These are phyloP conservation scores for Pyrenophora teres DNA, from an alignment of 2,329 filamentous ascomycete genomes.

Conservation along the genomic window DNA sequence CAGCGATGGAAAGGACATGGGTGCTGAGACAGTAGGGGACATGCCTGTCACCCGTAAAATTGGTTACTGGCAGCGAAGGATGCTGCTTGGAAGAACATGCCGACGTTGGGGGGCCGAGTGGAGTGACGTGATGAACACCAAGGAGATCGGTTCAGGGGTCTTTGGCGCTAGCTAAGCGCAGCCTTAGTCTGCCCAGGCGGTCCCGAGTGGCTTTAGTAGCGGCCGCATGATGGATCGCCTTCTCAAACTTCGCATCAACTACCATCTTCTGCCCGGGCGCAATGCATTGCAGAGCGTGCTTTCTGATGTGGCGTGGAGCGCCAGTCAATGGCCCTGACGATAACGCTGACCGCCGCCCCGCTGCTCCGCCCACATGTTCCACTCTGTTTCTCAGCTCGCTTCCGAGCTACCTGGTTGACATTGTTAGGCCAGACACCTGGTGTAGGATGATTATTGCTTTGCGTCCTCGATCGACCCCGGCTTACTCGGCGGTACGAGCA, in stretches of 20 bases:
- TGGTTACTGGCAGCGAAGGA: slow-evolving; percentile 1
- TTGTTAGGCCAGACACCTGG: slow-evolving; percentile 17
- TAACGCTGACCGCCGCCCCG: slow-evolving; percentile 16
- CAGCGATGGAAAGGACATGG: slow-evolving; percentile 2
- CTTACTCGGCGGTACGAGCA: slow-evolving; percentile 8
- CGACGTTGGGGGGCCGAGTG: slow-evolving; percentile 17
- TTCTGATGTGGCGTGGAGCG: slow-evolving; percentile 18
- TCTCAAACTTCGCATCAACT: slow-evolving; percentile 9
- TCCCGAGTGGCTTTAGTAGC: slow-evolving; percentile 24
- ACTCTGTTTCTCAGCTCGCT: slow-evolving; percentile 22
- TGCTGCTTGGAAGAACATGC: slow-evolving; percentile 14
- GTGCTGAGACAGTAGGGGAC: neutral
- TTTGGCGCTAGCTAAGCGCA: slow-evolving; percentile 17
- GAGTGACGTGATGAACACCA: slow-evolving; percentile 19
- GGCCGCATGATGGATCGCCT: slow-evolving; percentile 15
- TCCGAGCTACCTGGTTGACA: slow-evolving; percentile 15
- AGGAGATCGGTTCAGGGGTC: slow-evolving; percentile 15
- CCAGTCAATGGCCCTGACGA: slow-evolving; percentile 13
- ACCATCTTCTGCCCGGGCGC: slow-evolving; percentile 4
- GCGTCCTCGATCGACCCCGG: slow-evolving; percentile 3
- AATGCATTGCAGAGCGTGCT: neutral
- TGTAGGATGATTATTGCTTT: slow-evolving; percentile 23
- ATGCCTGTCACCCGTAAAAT: slow-evolving; percentile 11
- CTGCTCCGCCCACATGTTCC: slow-evolving; percentile 19
- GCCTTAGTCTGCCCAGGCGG: neutral